A percentile compares a stretch with the other conserved stretches of the same genome.
These are phyloP conservation scores for Fonsecaea multimorphosa DNA, from an alignment of 2,329 filamentous ascomycete species.

Conservation along the genomic window DNA sequence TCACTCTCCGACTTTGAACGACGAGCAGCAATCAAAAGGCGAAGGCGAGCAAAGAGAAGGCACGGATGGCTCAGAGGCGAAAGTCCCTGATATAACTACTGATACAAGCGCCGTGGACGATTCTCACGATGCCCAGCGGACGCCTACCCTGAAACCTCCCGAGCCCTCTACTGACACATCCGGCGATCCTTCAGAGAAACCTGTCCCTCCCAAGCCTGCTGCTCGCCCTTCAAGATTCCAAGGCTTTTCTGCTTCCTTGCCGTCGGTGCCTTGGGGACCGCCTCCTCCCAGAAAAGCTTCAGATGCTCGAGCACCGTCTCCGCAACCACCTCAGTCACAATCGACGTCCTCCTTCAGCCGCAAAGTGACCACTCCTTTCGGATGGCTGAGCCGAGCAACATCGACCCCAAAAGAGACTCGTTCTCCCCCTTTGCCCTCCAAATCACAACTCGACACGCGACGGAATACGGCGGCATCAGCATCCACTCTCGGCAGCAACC, in stretches of 20 bases:
- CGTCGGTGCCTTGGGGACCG: slow-evolving; percentile 74
- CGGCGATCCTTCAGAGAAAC: slow-evolving; percentile 40
- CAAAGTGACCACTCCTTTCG: slow-evolving; percentile 86
- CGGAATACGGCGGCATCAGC: slow-evolving; percentile 82
- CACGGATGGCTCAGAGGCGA: slow-evolving; percentile 16
- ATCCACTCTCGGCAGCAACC: slow-evolving; percentile 77
- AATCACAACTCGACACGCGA: slow-evolving; percentile 51
- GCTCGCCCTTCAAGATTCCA: slow-evolving; percentile 67
- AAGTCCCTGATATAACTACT: slow-evolving; percentile 15
- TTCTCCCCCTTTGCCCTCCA: slow-evolving; percentile 62
- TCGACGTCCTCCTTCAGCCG: slow-evolving; percentile 54
- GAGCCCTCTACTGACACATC: slow-evolving; percentile 17
- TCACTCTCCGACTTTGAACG: slow-evolving; percentile 7
- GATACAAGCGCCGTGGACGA: slow-evolving; percentile 15
- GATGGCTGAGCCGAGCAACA: slow-evolving; percentile 53
- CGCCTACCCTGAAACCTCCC: slow-evolving; percentile 20
- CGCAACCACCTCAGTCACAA: slow-evolving; percentile 42
- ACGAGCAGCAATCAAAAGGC: slow-evolving; percentile 16
- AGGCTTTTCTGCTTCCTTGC: slow-evolving; percentile 74
- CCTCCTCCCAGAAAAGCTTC: slow-evolving; percentile 36
- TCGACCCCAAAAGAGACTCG: slow-evolving; percentile 61
- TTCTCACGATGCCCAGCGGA: slow-evolving; percentile 24
- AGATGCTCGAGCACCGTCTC: slow-evolving; percentile 41
- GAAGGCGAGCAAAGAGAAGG: slow-evolving; percentile 17
- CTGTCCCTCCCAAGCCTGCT: slow-evolving; percentile 47